These are phyloP conservation scores for Chlamydomonas schloesseri DNA, from an alignment of 139 green algal species.

Conservation along the genomic window DNA sequence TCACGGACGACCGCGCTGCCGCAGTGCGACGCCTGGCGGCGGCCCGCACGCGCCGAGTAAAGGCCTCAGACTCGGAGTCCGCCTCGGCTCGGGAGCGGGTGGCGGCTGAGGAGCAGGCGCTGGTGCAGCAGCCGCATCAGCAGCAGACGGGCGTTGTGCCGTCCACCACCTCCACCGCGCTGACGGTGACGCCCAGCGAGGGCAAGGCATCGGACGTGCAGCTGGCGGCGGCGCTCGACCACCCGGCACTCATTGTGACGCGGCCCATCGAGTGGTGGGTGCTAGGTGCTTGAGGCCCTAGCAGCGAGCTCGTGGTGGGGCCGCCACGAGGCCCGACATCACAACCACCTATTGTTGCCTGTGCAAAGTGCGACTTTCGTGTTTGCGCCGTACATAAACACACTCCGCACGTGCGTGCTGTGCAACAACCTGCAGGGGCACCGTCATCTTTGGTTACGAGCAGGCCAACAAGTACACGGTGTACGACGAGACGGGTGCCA, in stretches of 20 bases:
- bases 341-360: too few species aligned
- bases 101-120: background rate
- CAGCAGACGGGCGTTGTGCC: conserved; percentile 6
- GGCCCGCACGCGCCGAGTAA: background rate
- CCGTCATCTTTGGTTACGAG: conserved; percentile 91
- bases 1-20: background rate
- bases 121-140: background rate
- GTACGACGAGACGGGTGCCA: conserved; percentile 65
- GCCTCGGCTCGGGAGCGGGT: background rate
- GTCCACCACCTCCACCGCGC: background rate
- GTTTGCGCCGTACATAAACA: too few species aligned
- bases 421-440: conserved; percentile 82
- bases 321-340: too few species aligned
- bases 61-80: background rate
- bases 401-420: too few species aligned
- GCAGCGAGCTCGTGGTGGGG: too few species aligned
- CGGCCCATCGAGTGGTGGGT: conserved; percentile 84
- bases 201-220: conserved; percentile 36
- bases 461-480: conserved; percentile 87
- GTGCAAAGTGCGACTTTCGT: too few species aligned
- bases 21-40: conserved; percentile 15
- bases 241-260: conserved; percentile 80
- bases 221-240: conserved; percentile 60
- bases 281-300: too few species aligned
- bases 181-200: conserved; percentile 41